These are phyloP conservation scores for Aureoboletus auriporus DNA, from an alignment of 768 basidiomycete species.

Conservation along the genomic window DNA sequence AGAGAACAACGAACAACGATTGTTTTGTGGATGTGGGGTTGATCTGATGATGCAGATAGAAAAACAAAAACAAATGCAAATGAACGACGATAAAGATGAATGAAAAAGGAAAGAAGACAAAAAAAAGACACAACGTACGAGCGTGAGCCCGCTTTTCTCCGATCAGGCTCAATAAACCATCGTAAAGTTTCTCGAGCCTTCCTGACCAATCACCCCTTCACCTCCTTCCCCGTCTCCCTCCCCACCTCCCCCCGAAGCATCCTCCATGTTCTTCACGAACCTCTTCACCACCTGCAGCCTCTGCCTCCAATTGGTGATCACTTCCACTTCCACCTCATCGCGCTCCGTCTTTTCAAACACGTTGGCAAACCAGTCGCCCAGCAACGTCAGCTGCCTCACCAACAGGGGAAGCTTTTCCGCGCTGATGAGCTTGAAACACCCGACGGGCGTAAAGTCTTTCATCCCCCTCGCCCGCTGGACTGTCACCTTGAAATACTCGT, in stretches of 20 bases:
- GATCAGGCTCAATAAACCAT: constrained; percentile 37
- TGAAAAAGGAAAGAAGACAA: background rate
- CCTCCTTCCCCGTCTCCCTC: constrained; percentile 16
- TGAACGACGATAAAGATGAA: constrained; percentile 10
- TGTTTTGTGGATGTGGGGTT: constrained; percentile 3
- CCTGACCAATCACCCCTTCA: constrained; percentile 48
- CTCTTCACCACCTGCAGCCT: constrained; percentile 77
- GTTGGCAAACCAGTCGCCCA: constrained; percentile 88
- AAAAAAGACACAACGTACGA: background rate
- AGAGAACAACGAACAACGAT: background rate
- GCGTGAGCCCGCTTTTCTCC: constrained; percentile 3
- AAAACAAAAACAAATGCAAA: background rate
- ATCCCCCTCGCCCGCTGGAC: constrained; percentile 86
- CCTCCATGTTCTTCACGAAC: constrained; percentile 38
- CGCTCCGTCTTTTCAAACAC: constrained; percentile 72
- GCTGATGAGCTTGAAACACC: constrained; percentile 92
- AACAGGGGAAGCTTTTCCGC: constrained; percentile 83
- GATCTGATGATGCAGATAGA: constrained; percentile 6
- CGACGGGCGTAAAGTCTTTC: constrained; percentile 91
- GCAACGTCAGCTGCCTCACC: constrained; percentile 80
- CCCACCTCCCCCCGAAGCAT: constrained; percentile 15
- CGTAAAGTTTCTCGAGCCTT: constrained; percentile 56
- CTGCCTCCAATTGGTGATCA: constrained; percentile 85
- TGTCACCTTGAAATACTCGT: constrained; percentile 94
- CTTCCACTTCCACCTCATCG: constrained; percentile 69